phyloP scores from a whole-genome alignment of 768 basidiomycete genomes.

The Gloeopeniophorella convolvens region DNA sequence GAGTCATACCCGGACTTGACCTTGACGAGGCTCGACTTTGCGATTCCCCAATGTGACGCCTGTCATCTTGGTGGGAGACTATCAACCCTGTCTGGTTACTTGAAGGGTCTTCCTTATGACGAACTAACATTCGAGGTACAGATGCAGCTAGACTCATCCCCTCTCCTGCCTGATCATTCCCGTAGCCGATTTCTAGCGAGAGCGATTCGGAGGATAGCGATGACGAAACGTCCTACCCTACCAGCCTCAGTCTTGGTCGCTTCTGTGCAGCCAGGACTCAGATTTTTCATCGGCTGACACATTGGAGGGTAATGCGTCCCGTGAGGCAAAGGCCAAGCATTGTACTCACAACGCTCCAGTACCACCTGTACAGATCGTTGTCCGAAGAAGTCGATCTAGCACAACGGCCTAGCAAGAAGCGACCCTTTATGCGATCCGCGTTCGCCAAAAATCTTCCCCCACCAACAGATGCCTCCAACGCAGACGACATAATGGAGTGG shows the following conservation, averaged over 20 bases:
- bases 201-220: slow-evolving; percentile 24
- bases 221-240: slow-evolving; percentile 16
- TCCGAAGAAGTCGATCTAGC: slow-evolving; percentile 52
- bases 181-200: slow-evolving; percentile 13
- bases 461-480: slow-evolving; percentile 61
- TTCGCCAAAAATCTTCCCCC: slow-evolving; percentile 48
- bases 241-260: slow-evolving; percentile 57
- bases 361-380: slow-evolving; percentile 56
- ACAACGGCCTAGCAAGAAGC: slow-evolving; percentile 33
- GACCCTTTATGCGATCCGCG: slow-evolving; percentile 51
- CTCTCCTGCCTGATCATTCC: background rate
- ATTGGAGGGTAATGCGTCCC: slow-evolving; percentile 67
- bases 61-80: slow-evolving; percentile 69
- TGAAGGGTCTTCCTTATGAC: slow-evolving; percentile 69
- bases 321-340: background rate
- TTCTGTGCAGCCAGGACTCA: slow-evolving; percentile 68
- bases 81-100: slow-evolving; percentile 54
- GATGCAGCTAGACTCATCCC: slow-evolving; percentile 1
- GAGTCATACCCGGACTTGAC: slow-evolving; percentile 63
- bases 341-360: slow-evolving; percentile 32
- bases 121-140: slow-evolving; percentile 57
- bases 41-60: slow-evolving; percentile 69
- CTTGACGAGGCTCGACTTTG: slow-evolving; percentile 44
- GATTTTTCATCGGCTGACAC: slow-evolving; percentile 65
- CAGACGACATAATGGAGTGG: slow-evolving; percentile 80